A percentile compares a stretch with the other conserved stretches of the same genome.
These are phyloP conservation scores for Penicillium malachiteum DNA, from an alignment of 495 filamentous ascomycete species.

Conservation along the genomic window DNA sequence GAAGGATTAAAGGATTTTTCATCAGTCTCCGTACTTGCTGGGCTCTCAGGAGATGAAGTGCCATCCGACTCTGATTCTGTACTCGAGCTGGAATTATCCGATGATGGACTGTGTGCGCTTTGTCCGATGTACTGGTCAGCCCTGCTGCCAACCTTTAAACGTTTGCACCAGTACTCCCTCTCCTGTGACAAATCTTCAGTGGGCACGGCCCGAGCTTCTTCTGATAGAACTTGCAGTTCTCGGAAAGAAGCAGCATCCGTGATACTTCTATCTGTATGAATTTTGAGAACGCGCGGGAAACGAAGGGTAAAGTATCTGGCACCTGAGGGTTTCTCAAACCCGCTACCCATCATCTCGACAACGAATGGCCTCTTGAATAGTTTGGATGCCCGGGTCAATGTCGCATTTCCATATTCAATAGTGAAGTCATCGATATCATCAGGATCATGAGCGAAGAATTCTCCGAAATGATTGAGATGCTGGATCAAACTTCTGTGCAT, in stretches of 20 bases:
- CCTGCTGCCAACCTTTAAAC: slow-evolving; percentile 48
- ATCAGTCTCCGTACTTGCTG: background rate
- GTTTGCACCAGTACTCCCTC: slow-evolving; percentile 53
- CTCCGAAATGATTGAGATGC: slow-evolving; percentile 51
- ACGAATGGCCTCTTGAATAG: slow-evolving; percentile 63
- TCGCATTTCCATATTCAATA: slow-evolving; percentile 30
- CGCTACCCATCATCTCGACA: slow-evolving; percentile 62
- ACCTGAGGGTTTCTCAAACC: slow-evolving; percentile 62
- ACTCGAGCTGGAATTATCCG: slow-evolving; percentile 8
- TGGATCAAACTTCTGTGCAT: slow-evolving; percentile 51
- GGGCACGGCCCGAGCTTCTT: slow-evolving; percentile 41
- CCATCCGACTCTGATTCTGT: slow-evolving; percentile 5
- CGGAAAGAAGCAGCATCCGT: slow-evolving; percentile 54
- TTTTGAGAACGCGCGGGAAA: slow-evolving; percentile 61
- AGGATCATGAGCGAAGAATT: slow-evolving; percentile 32
- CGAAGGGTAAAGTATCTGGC: slow-evolving; percentile 59
- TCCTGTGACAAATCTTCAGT: slow-evolving; percentile 48
- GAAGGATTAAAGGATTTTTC: background rate
- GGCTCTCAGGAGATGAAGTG: background rate
- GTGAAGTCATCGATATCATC: slow-evolving; percentile 31
- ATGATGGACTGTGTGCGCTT: slow-evolving; percentile 25
- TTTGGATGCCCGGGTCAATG: slow-evolving; percentile 35
- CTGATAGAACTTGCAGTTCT: slow-evolving; percentile 57
- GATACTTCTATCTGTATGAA: slow-evolving; percentile 58
- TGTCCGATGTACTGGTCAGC: slow-evolving; percentile 26